Conservation (phyloP, 805 yeast genomes). For the Starmerella vaccinii region DNA sequence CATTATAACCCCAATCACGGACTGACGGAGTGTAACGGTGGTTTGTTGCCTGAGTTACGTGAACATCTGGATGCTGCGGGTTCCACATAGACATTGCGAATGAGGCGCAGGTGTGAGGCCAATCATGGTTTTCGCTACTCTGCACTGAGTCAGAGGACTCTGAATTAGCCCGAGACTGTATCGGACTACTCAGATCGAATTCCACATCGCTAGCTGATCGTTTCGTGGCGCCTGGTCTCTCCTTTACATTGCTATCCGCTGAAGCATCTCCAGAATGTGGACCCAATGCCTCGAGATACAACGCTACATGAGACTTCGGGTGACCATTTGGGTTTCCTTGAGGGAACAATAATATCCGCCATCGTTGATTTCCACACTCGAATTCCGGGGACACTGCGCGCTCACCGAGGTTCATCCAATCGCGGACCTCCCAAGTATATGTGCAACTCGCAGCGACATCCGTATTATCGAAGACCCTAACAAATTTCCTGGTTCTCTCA, state of each 20-base stretch:
- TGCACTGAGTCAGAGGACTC: not conserved
- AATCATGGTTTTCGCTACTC: not conserved
- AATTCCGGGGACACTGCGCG: slow-evolving; percentile 29
- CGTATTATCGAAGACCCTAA: slow-evolving; percentile 11
- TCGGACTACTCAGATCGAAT: not conserved
- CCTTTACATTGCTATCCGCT: not conserved
- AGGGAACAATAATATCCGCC: slow-evolving; percentile 64
- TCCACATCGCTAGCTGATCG: slow-evolving; percentile 1
- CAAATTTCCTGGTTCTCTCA: not conserved
- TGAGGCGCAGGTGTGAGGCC: slow-evolving; percentile 57
- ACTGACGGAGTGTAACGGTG: slow-evolving; percentile 70
- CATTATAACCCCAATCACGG: slow-evolving; percentile 94
- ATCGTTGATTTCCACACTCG: slow-evolving; percentile 28
- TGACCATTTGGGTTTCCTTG: slow-evolving; percentile 47
- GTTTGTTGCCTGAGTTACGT: slow-evolving; percentile 51
- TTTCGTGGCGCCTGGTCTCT: not conserved
- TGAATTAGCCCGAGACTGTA: not conserved
- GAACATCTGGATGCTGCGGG: slow-evolving; percentile 57
- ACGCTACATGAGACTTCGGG: slow-evolving; percentile 31
- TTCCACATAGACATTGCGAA: slow-evolving; percentile 79
- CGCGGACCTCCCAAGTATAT: slow-evolving; percentile 31
- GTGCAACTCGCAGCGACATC: slow-evolving; percentile 23
- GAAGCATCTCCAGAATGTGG: not conserved
- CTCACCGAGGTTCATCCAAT: slow-evolving; percentile 33
- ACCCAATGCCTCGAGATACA: slow-evolving; percentile 66